phyloP scores from a whole-genome alignment of 2,329 filamentous ascomycete species.

The Alternaria sp. region DNA sequence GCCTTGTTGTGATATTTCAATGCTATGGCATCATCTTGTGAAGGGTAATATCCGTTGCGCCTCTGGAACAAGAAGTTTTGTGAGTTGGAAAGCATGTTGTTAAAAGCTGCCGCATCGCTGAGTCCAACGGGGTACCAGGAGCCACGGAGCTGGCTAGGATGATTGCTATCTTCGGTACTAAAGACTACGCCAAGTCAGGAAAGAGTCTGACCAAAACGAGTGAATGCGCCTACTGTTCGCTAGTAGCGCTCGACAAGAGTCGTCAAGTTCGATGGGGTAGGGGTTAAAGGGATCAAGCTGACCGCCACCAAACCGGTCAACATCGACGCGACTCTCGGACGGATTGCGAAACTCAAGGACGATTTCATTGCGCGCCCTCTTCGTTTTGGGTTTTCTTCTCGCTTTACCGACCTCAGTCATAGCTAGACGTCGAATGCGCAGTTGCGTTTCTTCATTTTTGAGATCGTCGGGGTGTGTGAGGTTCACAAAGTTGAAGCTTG shows the following conservation, averaged over 20 bases:
- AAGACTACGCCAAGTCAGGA: slow-evolving; percentile 34
- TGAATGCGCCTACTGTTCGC: slow-evolving; percentile 29
- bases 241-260: slow-evolving; percentile 28
- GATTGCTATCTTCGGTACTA: slow-evolving; percentile 20
- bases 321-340: slow-evolving; percentile 6
- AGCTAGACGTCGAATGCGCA: slow-evolving; percentile 41
- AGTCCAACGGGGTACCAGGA: slow-evolving; percentile 39
- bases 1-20: slow-evolving; percentile 32
- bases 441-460: slow-evolving; percentile 39
- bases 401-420: slow-evolving; percentile 43
- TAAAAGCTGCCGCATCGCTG: slow-evolving; percentile 26
- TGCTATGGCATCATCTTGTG: slow-evolving; percentile 28
- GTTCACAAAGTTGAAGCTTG: slow-evolving; percentile 41
- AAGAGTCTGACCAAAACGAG: neutral
- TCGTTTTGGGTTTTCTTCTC: slow-evolving; percentile 36
- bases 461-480: slow-evolving; percentile 41
- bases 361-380: slow-evolving; percentile 34
- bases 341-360: slow-evolving; percentile 32
- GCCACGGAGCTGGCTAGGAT: slow-evolving; percentile 32
- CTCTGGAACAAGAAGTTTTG: slow-evolving; percentile 34
- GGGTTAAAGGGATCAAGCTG: slow-evolving; percentile 32
- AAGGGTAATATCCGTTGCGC: slow-evolving; percentile 24
- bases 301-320: slow-evolving; percentile 30
- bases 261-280: slow-evolving; percentile 37
- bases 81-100: slow-evolving; percentile 37